A percentile compares a stretch with the other conserved stretches of the same genome.
Evolutionary conservation across 768 basidiomycete genomes (phyloP).

Genomic region (Heimioporus sp.): DNA sequence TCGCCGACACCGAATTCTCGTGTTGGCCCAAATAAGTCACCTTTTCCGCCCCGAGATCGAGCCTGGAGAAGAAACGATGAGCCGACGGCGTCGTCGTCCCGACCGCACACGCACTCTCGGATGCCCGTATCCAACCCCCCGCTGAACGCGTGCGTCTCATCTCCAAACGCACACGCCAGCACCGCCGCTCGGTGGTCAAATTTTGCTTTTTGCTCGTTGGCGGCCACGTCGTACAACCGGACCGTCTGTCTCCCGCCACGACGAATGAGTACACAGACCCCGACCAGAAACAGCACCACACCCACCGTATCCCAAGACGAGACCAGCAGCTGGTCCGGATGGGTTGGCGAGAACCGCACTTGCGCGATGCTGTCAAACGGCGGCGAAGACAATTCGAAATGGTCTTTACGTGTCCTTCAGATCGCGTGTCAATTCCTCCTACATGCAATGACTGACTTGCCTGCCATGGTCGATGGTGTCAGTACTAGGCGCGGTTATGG

Average conservation of each 20-base stretch:
- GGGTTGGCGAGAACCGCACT: constrained; percentile 75
- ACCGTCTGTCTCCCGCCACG: constrained; percentile 44
- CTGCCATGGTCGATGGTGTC: background rate
- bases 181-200: constrained; percentile 90
- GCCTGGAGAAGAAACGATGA: constrained; percentile 39
- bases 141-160: constrained; percentile 68
- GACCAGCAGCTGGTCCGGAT: constrained; percentile 77
- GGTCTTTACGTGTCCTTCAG: constrained; percentile 17
- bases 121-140: constrained; percentile 87
- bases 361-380: constrained; percentile 86
- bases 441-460: background rate
- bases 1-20: constrained; percentile 72
- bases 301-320: constrained; percentile 87
- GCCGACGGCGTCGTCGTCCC: no score
- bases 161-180: constrained; percentile 74
- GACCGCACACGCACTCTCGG: constrained; percentile 51
- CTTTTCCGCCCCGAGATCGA: constrained; percentile 75
- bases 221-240: constrained; percentile 49
- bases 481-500: no score
- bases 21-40: constrained; percentile 78
- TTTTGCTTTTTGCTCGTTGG: constrained; percentile 71
- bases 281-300: background rate
- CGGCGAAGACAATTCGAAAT: constrained; percentile 55
- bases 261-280: constrained; percentile 1
- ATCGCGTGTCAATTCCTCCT: background rate